Evolutionary conservation across 1,139 yeast genomes (phyloP).

Genomic region (Citeromyces siamensis): DNA sequence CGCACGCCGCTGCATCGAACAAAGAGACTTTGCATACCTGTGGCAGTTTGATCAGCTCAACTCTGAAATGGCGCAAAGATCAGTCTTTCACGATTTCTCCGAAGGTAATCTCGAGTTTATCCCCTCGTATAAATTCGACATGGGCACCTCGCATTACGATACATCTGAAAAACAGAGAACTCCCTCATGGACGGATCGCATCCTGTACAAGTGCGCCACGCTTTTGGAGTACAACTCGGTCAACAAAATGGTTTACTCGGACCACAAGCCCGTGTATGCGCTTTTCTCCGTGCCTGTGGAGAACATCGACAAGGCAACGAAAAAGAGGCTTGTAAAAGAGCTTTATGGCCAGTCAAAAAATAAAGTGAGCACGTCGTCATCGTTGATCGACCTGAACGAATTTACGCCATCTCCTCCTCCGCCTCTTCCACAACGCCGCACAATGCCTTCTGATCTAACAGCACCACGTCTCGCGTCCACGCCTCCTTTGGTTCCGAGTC

Average conservation of each 20-base stretch:
- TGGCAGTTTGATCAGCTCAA: conserved; percentile 73
- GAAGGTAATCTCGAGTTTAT: conserved; percentile 72
- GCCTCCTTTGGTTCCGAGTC: conserved; percentile 2
- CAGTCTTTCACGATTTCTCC: conserved; percentile 71
- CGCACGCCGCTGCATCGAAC: conserved; percentile 45
- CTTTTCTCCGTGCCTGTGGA: conserved; percentile 54
- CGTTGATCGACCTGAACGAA: conserved; percentile 4
- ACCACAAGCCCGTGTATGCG: conserved; percentile 87
- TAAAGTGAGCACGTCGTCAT: neutral
- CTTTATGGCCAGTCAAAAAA: conserved; percentile 26
- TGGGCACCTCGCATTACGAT: conserved; percentile 75
- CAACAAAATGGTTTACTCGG: conserved; percentile 53
- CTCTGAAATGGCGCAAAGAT: conserved; percentile 64
- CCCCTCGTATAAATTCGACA: conserved; percentile 92
- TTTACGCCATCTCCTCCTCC: conserved; percentile 5
- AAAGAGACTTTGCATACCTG: conserved; percentile 33
- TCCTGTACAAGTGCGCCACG: conserved; percentile 47
- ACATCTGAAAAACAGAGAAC: conserved; percentile 85
- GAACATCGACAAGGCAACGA: conserved; percentile 46
- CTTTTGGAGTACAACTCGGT: conserved; percentile 52
- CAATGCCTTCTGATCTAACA: conserved; percentile 11
- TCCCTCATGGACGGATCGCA: conserved; percentile 96
- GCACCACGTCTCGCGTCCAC: neutral
- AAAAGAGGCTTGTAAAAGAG: conserved; percentile 33
- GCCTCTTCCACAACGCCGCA: conserved; percentile 13